A percentile compares a stretch with the other conserved stretches of the same genome.
Evolutionary conservation across 2,329 filamentous ascomycete species (phyloP).

Genomic region (Helicocarpus griseus): DNA sequence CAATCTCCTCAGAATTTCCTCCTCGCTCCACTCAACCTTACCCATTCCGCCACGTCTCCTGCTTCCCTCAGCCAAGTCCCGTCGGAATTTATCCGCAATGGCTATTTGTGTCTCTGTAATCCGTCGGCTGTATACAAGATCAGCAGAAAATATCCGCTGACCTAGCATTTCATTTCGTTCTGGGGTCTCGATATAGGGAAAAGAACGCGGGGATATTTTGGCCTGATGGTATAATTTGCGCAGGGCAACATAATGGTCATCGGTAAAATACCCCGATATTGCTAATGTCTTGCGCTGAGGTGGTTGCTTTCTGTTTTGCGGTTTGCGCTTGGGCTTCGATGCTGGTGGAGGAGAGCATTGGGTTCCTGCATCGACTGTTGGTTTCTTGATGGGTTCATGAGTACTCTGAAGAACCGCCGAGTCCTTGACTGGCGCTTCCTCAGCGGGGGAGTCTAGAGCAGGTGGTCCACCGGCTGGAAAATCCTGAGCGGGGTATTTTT

Average conservation of each 20-base stretch:
- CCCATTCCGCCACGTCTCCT: constrained; percentile 27
- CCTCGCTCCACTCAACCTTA: constrained; percentile 34
- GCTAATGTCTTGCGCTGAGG: constrained; percentile 17
- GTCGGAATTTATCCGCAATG: constrained; percentile 31
- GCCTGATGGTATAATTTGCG: constrained; percentile 30
- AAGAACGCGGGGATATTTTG: constrained; percentile 27
- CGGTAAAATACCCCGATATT: constrained; percentile 31
- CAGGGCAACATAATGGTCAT: constrained; percentile 31
- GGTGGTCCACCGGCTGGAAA: no score
- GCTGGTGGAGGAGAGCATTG: background rate
- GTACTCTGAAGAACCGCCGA: background rate
- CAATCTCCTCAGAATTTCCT: constrained; percentile 34
- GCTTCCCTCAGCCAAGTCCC: constrained; percentile 26
- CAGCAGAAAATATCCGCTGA: constrained; percentile 34
- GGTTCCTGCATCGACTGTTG: background rate
- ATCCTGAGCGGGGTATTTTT: background rate
- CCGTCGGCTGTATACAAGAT: constrained; percentile 30
- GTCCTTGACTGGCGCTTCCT: background rate
- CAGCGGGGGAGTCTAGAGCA: background rate
- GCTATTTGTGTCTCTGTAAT: constrained; percentile 35
- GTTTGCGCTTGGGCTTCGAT: background rate
- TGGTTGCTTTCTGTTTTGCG: background rate
- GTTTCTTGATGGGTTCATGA: background rate
- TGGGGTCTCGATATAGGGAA: constrained; percentile 27
- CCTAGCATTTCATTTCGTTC: constrained; percentile 31